A percentile compares a stretch with the other conserved stretches of the same genome.
Conservation (phyloP, 805 yeast genomes). For the Candida maris region DNA sequence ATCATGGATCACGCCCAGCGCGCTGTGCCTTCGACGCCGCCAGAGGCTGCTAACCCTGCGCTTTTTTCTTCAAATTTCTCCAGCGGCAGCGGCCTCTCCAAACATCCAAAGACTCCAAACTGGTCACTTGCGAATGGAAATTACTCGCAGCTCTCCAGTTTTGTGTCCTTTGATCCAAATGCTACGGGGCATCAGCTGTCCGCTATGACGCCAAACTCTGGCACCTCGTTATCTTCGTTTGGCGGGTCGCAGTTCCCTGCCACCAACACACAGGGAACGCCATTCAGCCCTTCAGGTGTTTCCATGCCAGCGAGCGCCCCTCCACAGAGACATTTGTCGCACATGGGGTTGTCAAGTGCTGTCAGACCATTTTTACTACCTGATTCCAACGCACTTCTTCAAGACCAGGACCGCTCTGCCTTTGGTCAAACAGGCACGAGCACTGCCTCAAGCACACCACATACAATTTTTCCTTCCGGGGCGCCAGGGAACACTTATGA, state of each 20-base stretch:
- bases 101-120: constrained; percentile 33
- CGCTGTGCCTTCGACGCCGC: constrained; percentile 27
- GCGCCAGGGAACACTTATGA: constrained; percentile 12
- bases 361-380: constrained; percentile 24
- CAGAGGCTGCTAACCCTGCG: constrained; percentile 20
- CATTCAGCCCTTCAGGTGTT: constrained; percentile 17
- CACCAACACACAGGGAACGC: constrained; percentile 17
- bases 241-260: constrained; percentile 13
- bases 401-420: constrained; percentile 10
- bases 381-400: constrained; percentile 10
- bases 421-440: constrained; percentile 1
- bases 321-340: constrained; percentile 20
- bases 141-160: constrained; percentile 5
- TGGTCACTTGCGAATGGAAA: constrained; percentile 26
- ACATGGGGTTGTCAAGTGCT: constrained; percentile 15
- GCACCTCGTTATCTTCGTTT: constrained; percentile 14
- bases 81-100: neutral
- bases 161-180: constrained; percentile 8
- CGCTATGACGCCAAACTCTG: constrained; percentile 22
- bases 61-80: constrained; percentile 11
- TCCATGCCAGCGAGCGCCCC: constrained; percentile 22
- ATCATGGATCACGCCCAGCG: constrained; percentile 15
- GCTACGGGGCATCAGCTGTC: constrained; percentile 14
- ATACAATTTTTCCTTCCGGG: constrained; percentile 4
- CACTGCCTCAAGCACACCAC: constrained; percentile 1